Evolutionary conservation across 768 basidiomycete genomes (phyloP).

Genomic region (Agrocybe pediades): DNA sequence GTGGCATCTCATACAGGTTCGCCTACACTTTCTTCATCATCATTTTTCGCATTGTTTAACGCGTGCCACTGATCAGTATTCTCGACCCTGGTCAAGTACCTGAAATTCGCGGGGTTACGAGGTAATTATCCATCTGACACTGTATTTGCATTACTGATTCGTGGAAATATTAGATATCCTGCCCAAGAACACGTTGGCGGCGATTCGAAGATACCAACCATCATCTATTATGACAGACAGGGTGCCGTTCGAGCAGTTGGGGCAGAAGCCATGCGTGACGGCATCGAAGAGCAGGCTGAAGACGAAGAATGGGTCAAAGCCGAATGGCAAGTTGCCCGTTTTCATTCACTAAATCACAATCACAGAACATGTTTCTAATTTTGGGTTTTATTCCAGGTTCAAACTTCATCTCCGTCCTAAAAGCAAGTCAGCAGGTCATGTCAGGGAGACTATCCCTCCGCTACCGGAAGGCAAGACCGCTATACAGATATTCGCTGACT

Average conservation of each 20-base stretch:
- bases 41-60: neutral
- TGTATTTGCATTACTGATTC: conserved; percentile 4
- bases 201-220: conserved; percentile 50
- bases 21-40: neutral
- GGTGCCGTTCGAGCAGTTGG: conserved; percentile 43
- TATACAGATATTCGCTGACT: conserved; percentile 49
- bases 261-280: conserved; percentile 44
- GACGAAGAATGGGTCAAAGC: conserved; percentile 47
- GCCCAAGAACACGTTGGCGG: conserved; percentile 47
- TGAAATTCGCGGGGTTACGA: conserved; percentile 26
- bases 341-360: conserved; percentile 7
- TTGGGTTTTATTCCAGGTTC: conserved; percentile 26
- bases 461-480: conserved; percentile 45
- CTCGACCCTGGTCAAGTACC: conserved; percentile 27
- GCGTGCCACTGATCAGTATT: conserved; percentile 17
- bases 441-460: conserved; percentile 29
- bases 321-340: conserved; percentile 39
- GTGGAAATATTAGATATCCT: conserved; percentile 37
- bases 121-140: conserved; percentile 11
- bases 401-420: conserved; percentile 39
- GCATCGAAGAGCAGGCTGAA: conserved; percentile 38
- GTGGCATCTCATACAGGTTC: conserved; percentile 23
- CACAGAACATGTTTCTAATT: neutral
- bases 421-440: conserved; percentile 17
- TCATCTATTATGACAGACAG: conserved; percentile 46